Base-by-base conservation (phyloP, 1,284 basidiomycete species). In the Ceraceosorus guamensis region DNA sequence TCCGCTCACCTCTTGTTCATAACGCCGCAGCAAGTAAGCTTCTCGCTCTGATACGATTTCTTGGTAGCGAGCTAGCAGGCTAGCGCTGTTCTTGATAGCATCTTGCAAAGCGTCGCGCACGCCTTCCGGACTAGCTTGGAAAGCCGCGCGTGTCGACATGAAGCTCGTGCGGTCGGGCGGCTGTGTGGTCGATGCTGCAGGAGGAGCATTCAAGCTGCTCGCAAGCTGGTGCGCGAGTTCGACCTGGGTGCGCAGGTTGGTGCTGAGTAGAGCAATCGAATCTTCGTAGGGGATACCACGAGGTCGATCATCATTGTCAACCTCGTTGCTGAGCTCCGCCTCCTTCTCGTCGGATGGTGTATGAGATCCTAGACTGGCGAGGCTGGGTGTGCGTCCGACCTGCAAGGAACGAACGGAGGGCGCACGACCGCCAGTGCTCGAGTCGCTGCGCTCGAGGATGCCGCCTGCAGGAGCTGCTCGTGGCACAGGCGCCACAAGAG, bases 21-120 rank as follows among this genome's bases (percentile, higher is more conserved):
- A 89, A 53, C 69, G 78, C 60, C 60, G 76, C 16, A 58, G 57
- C 54, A 76, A 69, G 84, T 87, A 96, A 46, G 83, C 81, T 68
- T 96, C 92, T n/a, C 93, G 82, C 53, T 87, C 85, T 48, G 81
- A 80, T 0, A 83, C 81, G 84, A 92, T 91, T 39, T 81, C 76
- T 5, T 85, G 78, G 68, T 88, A 91, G 57, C 88, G 85, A 48
- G 79, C 79, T 16, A 90, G 76, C 72, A 89, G 82, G 1, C 76
- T 77, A 50, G 83, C 81, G 2, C 87, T 81, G 0, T 81, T 80
- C 0, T 77, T 61, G 13, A 91, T 78, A 1, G 86, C 85, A 18
- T 87, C 83, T 32, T 81, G 80, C 1, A 92, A 73, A 0, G 87
- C 86, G 3, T 77, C 76, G 43, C 32, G 51, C 16, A 44, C 51